phyloP scores from a whole-genome alignment of 345 rosid species.

The thale cress (Arabidopsis thaliana) region DNA sequence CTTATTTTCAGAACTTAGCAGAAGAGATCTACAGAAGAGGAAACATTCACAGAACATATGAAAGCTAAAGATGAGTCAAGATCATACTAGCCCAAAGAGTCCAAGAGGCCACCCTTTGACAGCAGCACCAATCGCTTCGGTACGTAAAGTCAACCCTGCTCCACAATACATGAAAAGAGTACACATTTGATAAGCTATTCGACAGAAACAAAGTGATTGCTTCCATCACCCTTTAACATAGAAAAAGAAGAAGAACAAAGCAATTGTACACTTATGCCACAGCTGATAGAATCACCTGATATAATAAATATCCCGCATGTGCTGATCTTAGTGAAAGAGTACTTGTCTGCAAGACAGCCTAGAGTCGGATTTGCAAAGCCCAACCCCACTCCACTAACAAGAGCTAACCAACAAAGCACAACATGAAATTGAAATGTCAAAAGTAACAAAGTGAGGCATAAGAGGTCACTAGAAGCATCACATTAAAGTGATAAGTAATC shows the following conservation, averaged over 20 bases:
- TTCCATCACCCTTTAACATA: neutral
- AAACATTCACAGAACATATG: slow-evolving; percentile 40
- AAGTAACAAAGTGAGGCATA: neutral
- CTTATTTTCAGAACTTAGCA: slow-evolving; percentile 10
- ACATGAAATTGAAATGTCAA: slow-evolving; percentile 10
- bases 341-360: slow-evolving; percentile 87
- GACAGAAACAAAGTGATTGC: slow-evolving; percentile 11
- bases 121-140: slow-evolving; percentile 80
- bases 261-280: neutral
- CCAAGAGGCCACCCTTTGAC: slow-evolving; percentile 89
- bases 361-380: slow-evolving; percentile 87
- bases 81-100: slow-evolving; percentile 88
- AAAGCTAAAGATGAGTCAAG: slow-evolving; percentile 50
- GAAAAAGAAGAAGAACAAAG: neutral
- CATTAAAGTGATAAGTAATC: neutral
- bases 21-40: slow-evolving; percentile 3
- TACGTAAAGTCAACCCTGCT: slow-evolving; percentile 83
- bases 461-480: neutral
- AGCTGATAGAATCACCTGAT: slow-evolving; percentile 60
- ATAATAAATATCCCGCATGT: slow-evolving; percentile 77
- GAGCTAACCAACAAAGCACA: slow-evolving; percentile 56
- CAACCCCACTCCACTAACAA: slow-evolving; percentile 72
- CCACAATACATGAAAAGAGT: slow-evolving; percentile 18
- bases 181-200: neutral
- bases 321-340: slow-evolving; percentile 71